Conservation (phyloP, 352 stramenopile genomes). For the Pythium aristosporum region DNA sequence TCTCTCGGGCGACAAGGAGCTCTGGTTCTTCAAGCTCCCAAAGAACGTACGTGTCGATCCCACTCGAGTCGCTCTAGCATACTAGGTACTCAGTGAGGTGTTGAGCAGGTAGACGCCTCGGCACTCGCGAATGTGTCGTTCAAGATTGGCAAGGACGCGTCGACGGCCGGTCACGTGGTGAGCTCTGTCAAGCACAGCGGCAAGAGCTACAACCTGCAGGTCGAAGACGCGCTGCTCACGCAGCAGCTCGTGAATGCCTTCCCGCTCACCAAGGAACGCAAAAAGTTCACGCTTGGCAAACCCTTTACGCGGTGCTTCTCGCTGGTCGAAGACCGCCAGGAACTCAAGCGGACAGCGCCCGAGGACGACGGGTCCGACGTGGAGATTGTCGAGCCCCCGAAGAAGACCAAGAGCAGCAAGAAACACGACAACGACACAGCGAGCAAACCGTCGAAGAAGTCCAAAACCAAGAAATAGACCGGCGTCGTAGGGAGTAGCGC, state of each 20-base stretch:
- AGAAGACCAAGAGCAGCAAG: constrained; percentile 47
- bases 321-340: constrained; percentile 49
- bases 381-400: constrained; percentile 20
- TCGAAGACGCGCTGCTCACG: constrained; percentile 58
- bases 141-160: constrained; percentile 42
- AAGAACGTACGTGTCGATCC: constrained; percentile 55
- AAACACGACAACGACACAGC: constrained; percentile 50
- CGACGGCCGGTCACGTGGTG: constrained; percentile 35
- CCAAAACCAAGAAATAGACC: constrained; percentile 29
- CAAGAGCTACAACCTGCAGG: constrained; percentile 60
- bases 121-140: constrained; percentile 66
- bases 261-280: constrained; percentile 50
- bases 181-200: constrained; percentile 43
- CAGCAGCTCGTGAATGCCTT: constrained; percentile 81
- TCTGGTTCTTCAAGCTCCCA: constrained; percentile 87
- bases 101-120: constrained; percentile 59
- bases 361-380: constrained; percentile 10
- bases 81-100: not conserved
- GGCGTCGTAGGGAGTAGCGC: too few species aligned
- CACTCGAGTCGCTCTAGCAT: not conserved
- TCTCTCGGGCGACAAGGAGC: constrained; percentile 69
- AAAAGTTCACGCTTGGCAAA: constrained; percentile 66
- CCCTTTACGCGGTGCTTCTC: constrained; percentile 76
- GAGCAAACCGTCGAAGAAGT: constrained; percentile 30
- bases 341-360: constrained; percentile 10